Evolutionary conservation across 345 rosid genomes (phyloP).

Genomic region (Aquilaria yunnanensis): DNA sequence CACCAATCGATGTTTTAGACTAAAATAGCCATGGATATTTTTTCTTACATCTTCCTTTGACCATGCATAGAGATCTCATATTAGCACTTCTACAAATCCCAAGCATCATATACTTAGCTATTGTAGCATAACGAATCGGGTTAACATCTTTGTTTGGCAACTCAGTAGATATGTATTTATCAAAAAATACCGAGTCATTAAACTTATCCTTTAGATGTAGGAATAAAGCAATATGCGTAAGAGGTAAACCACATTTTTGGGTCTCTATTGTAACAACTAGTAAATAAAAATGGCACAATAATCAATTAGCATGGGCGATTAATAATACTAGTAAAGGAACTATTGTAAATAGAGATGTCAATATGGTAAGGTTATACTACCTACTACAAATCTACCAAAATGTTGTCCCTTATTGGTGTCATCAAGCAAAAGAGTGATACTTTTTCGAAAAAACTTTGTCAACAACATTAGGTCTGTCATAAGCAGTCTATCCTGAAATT

Average conservation of each 20-base stretch:
- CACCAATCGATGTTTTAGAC: neutral
- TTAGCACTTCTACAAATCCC: too few relatives aligned
- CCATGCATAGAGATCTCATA: neutral
- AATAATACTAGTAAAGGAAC: neutral
- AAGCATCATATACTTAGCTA: neutral
- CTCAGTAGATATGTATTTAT: neutral
- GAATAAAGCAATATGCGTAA: neutral
- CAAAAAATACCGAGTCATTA: neutral
- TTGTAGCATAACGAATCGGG: neutral
- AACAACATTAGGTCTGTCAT: constrained; percentile 9
- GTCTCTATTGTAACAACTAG: neutral
- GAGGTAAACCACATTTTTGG: neutral
- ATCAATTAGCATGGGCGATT: too few relatives aligned
- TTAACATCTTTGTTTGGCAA: neutral
- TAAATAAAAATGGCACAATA: too few relatives aligned
- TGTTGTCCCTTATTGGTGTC: too few relatives aligned
- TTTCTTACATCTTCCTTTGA: neutral
- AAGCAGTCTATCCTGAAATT: neutral
- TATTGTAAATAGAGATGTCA: neutral
- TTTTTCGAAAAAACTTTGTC: constrained; percentile 1
- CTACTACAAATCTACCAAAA: too few relatives aligned
- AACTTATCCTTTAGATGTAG: neutral
- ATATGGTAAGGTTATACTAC: neutral
- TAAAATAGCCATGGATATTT: neutral
- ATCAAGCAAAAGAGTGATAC: too few relatives aligned